Evolutionary conservation across 345 rosid genomes (phyloP).

Genomic region (Pistacia atlantica): DNA sequence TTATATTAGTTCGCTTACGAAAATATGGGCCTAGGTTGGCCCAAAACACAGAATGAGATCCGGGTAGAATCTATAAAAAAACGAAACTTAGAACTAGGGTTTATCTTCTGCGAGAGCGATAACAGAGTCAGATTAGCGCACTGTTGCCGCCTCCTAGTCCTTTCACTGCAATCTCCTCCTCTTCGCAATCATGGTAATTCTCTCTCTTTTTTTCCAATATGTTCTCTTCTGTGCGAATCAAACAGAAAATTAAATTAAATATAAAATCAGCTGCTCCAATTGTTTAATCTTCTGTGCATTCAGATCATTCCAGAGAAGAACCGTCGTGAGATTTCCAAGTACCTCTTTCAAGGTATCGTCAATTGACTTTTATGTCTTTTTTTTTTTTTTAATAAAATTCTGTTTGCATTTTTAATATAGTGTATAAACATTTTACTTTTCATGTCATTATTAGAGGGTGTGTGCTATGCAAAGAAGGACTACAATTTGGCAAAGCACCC

Average conservation of each 20-base stretch:
- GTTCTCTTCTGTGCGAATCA: background rate
- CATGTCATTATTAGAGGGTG: conserved; percentile 61
- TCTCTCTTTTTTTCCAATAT: background rate
- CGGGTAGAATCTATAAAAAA: background rate
- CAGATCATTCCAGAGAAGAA: conserved; percentile 91
- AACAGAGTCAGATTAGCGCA: background rate
- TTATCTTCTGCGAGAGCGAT: conserved; percentile 5
- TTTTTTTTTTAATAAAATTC: background rate
- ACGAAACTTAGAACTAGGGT: background rate
- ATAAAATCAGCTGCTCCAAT: background rate
- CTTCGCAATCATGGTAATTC: conserved; percentile 35
- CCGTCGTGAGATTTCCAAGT: conserved; percentile 91
- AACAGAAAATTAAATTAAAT: background rate
- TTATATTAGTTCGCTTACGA: too few relatives aligned
- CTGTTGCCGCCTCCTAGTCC: background rate
- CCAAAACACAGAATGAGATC: background rate
- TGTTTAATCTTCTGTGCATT: background rate
- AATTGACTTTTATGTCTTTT: background rate
- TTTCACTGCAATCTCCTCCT: background rate
- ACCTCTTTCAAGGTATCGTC: conserved; percentile 76
- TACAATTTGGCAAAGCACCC: conserved; percentile 86
- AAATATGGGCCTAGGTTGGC: background rate
- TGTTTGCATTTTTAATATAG: conserved; percentile 1
- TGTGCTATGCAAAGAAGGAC: conserved; percentile 86
- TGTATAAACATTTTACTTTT: background rate